Base-by-base conservation (phyloP, 371 early-diverging fungal genomes). In the Rhizopus microsporus region DNA sequence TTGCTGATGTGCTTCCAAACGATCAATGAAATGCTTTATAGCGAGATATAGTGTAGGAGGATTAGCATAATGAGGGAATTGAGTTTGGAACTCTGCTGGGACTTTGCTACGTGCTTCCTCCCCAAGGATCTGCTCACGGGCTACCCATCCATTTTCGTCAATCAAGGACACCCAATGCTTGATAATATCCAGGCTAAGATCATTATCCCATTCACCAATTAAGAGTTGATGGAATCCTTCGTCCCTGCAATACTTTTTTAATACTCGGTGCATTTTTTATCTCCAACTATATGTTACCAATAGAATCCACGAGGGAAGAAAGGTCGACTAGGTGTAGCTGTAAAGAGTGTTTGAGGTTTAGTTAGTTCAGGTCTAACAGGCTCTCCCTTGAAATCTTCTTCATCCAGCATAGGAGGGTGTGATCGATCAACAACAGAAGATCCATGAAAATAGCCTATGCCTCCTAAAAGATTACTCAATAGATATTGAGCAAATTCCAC, bases 281-380 rank as follows among this genome's bases (percentile, higher is more conserved):
- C 23, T 23, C 23, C 23, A 23, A 23, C 23, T 23, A 23, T 23
- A 23, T 23, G 23, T 49, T 72, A 84, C 93, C 98, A 97, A 38
- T 93, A 81, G 59, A 97, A 97, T 7, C 98, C 98, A 17, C 98
- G 84, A 30, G 98, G 98, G 68, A 96, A 97, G 72, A 95, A 95
- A 3, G 96, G 88, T 33, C 97, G 85, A 10, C 92, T 92, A 0
- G 98, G 98, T 0, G 93, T 90, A 0, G 92, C 91, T 3, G 92
- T 82, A 65, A 96, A 94, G 29, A 97, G 67, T 7, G 82, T 65
- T 15, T 80, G 75, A 0, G 94, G 92, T 9, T 66, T 63, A 15
- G 91, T 88, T 13, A 79, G 59, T 55, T 81, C 62, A 5, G 92
- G 88, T 40, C 66, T 70, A n/a, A 71, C 50, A 32, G 83, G 79